phyloP scores from a whole-genome alignment of 2,329 filamentous ascomycete species.

The Juglanconis oblonga region DNA sequence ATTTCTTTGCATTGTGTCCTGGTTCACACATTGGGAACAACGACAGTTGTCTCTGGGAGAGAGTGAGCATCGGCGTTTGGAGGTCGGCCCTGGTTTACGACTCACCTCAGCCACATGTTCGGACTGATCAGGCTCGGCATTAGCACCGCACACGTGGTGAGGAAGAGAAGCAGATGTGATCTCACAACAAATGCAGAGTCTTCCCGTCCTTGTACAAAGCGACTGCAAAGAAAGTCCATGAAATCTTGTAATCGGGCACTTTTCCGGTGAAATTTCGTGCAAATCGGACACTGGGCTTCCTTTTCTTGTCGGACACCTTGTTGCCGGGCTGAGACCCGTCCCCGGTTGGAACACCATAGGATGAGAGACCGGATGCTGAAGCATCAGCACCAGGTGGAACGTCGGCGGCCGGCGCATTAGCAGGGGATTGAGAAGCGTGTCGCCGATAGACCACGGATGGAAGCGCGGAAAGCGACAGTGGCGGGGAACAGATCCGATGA shows the following conservation, averaged over 20 bases:
- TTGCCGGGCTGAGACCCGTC: not conserved
- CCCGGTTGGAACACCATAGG: not conserved
- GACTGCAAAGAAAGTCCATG: too few relatives aligned
- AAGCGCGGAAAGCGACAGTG: not conserved
- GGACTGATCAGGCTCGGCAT: not conserved
- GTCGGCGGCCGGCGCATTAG: too few relatives aligned
- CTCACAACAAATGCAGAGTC: not conserved
- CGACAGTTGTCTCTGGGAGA: conserved; percentile 66
- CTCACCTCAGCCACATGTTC: conserved; percentile 16
- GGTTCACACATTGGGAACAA: conserved; percentile 64
- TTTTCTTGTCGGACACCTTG: not conserved
- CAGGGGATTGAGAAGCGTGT: not conserved
- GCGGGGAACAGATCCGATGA: not conserved
- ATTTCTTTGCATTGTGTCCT: conserved; percentile 66
- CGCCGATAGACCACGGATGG: not conserved
- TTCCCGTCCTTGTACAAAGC: too few relatives aligned
- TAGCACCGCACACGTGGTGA: not conserved
- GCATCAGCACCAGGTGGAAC: not conserved
- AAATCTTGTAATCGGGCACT: too few relatives aligned
- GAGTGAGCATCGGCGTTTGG: not conserved
- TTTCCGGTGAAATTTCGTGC: too few relatives aligned
- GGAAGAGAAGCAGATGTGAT: not conserved
- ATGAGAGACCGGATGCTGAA: not conserved
- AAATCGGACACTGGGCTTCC: not conserved
- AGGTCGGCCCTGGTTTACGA: too few relatives aligned